A percentile compares a stretch with the other conserved stretches of the same genome.
phyloP scores from a whole-genome alignment of 768 basidiomycete species.

The Xerocomus brunneocitrinus region DNA sequence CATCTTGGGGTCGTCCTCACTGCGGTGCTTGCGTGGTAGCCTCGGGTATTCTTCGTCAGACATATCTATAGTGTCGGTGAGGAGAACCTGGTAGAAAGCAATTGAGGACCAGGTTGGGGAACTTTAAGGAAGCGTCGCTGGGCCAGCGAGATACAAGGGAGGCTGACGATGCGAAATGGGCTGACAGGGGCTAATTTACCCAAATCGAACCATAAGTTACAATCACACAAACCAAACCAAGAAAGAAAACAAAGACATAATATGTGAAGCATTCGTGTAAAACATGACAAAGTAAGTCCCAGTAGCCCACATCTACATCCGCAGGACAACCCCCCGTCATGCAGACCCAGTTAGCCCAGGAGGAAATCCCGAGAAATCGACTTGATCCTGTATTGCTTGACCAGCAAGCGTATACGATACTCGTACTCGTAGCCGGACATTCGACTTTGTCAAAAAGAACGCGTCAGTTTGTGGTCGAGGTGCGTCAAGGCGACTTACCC shows the following conservation, averaged over 20 bases:
- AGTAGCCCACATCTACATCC: slow-evolving; percentile 15
- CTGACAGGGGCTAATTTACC: slow-evolving; percentile 22
- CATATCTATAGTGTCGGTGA: slow-evolving; percentile 21
- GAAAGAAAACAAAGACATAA: background rate
- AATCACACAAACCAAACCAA: background rate
- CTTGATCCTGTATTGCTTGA: slow-evolving; percentile 79
- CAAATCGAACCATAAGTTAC: slow-evolving; percentile 1
- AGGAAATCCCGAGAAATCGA: slow-evolving; percentile 91
- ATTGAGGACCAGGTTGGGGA: background rate
- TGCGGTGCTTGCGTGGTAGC: slow-evolving; percentile 27
- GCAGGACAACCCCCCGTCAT: slow-evolving; percentile 9
- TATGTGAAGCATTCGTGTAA: slow-evolving; percentile 13
- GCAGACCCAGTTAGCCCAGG: slow-evolving; percentile 55
- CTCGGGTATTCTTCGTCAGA: slow-evolving; percentile 27
- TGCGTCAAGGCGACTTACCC: slow-evolving; percentile 48
- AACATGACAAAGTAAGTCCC: slow-evolving; percentile 4
- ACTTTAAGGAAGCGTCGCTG: background rate
- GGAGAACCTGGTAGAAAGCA: slow-evolving; percentile 6
- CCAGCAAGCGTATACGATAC: slow-evolving; percentile 73
- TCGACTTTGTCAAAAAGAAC: slow-evolving; percentile 47
- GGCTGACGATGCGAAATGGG: slow-evolving; percentile 19
- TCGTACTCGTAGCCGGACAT: slow-evolving; percentile 78
- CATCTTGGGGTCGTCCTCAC: slow-evolving; percentile 51
- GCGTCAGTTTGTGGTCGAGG: slow-evolving; percentile 4
- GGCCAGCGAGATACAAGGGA: background rate